These are phyloP conservation scores for Phytophthora colocasiae DNA, from an alignment of 352 stramenopile species.

Conservation along the genomic window DNA sequence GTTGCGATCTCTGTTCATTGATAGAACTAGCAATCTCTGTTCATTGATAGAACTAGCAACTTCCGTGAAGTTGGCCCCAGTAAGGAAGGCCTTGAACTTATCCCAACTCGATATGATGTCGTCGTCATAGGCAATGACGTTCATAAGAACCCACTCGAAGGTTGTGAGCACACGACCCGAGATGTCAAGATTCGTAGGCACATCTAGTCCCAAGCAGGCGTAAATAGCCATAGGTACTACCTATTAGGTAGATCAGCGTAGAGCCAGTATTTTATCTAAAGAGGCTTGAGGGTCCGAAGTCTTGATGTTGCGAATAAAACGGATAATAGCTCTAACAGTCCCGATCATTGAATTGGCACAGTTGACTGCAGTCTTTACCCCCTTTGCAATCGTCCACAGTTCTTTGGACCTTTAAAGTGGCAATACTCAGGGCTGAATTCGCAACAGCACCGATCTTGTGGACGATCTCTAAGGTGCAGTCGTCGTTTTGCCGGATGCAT, in stretches of 20 bases:
- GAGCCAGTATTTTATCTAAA: conserved; percentile 39
- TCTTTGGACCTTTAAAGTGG: conserved; percentile 27
- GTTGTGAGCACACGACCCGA: neutral
- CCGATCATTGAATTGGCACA: conserved; percentile 44
- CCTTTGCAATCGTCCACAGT: conserved; percentile 30
- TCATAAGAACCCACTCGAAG: neutral
- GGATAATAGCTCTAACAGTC: neutral
- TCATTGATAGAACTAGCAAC: neutral
- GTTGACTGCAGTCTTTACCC: conserved; percentile 34
- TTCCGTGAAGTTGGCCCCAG: neutral
- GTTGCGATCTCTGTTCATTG: neutral
- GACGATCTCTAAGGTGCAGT: conserved; percentile 48
- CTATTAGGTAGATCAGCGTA: no score
- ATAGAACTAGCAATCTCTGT: neutral
- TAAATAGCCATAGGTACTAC: conserved; percentile 42
- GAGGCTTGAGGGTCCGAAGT: conserved; percentile 41
- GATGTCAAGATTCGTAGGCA: neutral
- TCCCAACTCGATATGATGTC: neutral
- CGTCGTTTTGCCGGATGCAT: neutral
- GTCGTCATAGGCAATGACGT: neutral
- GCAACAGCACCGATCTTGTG: conserved; percentile 24
- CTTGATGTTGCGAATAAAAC: conserved; percentile 18
- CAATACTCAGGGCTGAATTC: conserved; percentile 25
- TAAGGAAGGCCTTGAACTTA: neutral
- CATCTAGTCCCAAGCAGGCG: conserved; percentile 30